Conservation (phyloP, 202 grass and related monocot species). For the Carex sylvatica region DNA sequence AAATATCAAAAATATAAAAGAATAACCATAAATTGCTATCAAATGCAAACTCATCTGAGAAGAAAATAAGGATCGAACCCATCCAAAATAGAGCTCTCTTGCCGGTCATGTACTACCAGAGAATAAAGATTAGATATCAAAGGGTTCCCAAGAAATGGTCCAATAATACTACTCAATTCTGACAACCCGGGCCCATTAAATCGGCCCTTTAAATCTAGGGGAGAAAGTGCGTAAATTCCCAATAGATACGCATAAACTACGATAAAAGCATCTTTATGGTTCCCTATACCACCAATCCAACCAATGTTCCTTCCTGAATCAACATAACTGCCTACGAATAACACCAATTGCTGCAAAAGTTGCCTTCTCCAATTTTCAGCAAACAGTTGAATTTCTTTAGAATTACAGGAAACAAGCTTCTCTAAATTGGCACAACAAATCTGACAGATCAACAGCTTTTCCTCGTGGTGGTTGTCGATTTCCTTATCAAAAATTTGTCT, state of each 20-base stretch:
- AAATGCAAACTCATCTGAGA: slow-evolving; percentile 44
- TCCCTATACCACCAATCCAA: slow-evolving; percentile 92
- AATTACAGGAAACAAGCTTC: slow-evolving; percentile 51
- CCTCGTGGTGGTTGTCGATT: slow-evolving; percentile 96
- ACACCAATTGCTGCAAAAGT: slow-evolving; percentile 59
- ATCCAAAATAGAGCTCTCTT: slow-evolving; percentile 25
- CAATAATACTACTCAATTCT: slow-evolving; percentile 43
- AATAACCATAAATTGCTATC: not conserved
- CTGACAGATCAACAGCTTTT: slow-evolving; percentile 93
- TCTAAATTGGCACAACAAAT: slow-evolving; percentile 76
- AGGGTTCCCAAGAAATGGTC: slow-evolving; percentile 82
- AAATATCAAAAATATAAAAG: slow-evolving; percentile 19
- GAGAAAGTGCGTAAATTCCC: slow-evolving; percentile 60
- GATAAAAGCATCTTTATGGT: slow-evolving; percentile 87
- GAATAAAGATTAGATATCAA: slow-evolving; percentile 71
- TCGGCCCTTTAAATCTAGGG: slow-evolving; percentile 22
- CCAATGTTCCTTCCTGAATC: slow-evolving; percentile 55
- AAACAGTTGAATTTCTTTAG: slow-evolving; percentile 35
- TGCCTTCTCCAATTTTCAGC: slow-evolving; percentile 52
- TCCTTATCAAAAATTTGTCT: slow-evolving; percentile 97
- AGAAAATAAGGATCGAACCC: slow-evolving; percentile 93
- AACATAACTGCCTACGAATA: slow-evolving; percentile 45
- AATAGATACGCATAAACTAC: slow-evolving; percentile 71
- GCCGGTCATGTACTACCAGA: slow-evolving; percentile 37
- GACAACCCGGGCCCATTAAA: slow-evolving; percentile 34